Percentiles rank a stretch among this genome's conserved stretches.
Conservation (phyloP, 805 yeast genomes). For the Barnettozyma siamensis region DNA sequence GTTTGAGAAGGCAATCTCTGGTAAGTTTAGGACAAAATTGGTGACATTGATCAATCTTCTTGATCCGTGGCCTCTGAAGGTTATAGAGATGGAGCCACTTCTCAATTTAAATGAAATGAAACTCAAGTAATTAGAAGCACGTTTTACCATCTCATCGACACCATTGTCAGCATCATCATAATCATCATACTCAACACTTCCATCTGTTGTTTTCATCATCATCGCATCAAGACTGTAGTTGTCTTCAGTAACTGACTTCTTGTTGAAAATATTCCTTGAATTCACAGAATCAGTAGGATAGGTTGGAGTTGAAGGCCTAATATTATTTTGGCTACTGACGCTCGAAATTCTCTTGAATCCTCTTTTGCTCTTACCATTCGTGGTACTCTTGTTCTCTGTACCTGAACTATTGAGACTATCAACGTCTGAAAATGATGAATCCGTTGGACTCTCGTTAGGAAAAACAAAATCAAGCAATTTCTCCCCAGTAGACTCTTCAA, state of each 20-base stretch:
- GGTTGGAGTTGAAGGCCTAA: not conserved
- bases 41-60: conserved; percentile 71
- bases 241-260: not conserved
- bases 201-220: not conserved
- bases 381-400: not conserved
- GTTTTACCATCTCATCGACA: conserved; percentile 57
- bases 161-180: conserved; percentile 26
- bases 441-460: conserved; percentile 37
- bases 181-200: not conserved
- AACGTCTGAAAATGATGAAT: conserved; percentile 4
- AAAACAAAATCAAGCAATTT: conserved; percentile 63
- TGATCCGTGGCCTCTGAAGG: conserved; percentile 72
- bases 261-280: not conserved
- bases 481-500: conserved; percentile 67
- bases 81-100: conserved; percentile 52
- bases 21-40: conserved; percentile 61
- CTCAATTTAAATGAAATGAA: conserved; percentile 52
- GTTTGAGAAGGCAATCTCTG: conserved; percentile 50
- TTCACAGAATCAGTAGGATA: not conserved
- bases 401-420: conserved; percentile 12
- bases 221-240: conserved; percentile 11
- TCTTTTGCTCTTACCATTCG: not conserved
- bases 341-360: too few relatives aligned
- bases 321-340: not conserved
- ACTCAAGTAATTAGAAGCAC: conserved; percentile 71